phyloP scores from a whole-genome alignment of 176 grass and related monocot genomes.

The Microstegium vimineum region DNA sequence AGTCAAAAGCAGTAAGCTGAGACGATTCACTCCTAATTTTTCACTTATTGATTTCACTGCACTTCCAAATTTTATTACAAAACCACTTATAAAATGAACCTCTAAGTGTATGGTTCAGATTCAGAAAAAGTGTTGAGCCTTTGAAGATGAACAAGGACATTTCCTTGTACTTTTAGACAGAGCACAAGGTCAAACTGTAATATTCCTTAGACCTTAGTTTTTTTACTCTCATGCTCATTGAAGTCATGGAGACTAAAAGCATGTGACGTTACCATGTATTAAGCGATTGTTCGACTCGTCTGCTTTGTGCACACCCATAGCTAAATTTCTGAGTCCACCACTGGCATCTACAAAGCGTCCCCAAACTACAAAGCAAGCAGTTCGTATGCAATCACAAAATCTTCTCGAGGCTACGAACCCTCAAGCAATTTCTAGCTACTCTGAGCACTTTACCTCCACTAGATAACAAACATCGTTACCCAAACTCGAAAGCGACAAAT shows the following conservation, averaged over 20 bases:
- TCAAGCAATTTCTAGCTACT: not conserved
- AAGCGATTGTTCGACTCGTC: not conserved
- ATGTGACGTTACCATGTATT: not conserved
- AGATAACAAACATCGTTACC: too few relatives aligned
- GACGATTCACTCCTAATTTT: not conserved
- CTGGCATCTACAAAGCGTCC: not conserved
- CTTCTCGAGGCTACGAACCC: not conserved
- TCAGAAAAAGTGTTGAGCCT: not conserved
- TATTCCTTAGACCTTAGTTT: too few relatives aligned
- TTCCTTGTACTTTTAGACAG: conserved; percentile 25
- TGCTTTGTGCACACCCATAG: not conserved
- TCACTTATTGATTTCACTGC: not conserved
- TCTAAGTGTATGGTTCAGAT: not conserved
- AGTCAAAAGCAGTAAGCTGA: not conserved
- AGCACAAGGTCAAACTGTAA: not conserved
- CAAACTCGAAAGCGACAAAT: not conserved
- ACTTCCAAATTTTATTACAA: not conserved
- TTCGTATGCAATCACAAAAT: not conserved
- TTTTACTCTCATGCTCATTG: not conserved
- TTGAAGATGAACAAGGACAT: not conserved
- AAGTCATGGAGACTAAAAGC: not conserved
- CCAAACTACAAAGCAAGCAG: not conserved
- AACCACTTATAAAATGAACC: not conserved
- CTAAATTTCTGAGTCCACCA: not conserved
- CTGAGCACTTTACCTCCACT: not conserved